Evolutionary conservation across 2,329 filamentous ascomycete species (phyloP).

Genomic region (Dactylellina cionopaga): DNA sequence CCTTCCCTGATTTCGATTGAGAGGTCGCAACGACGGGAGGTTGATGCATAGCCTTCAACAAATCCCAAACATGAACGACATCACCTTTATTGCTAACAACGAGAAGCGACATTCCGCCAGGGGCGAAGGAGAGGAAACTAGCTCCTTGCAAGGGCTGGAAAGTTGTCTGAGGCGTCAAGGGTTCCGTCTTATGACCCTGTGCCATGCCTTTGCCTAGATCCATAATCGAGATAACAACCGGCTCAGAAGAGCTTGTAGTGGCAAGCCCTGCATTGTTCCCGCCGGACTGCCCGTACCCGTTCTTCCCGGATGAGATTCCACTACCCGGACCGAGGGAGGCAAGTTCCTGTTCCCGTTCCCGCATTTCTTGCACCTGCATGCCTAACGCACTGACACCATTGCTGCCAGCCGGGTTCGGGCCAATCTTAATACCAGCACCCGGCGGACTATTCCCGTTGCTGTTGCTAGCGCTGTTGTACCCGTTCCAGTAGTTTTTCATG

Average conservation of each 20-base stretch:
- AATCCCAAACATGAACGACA: constrained; percentile 81
- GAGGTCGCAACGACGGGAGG: constrained; percentile 63
- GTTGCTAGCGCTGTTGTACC: constrained; percentile 61
- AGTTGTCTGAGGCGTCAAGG: constrained; percentile 70
- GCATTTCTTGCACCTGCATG: constrained; percentile 53
- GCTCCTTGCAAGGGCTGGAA: constrained; percentile 78
- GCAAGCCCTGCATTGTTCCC: constrained; percentile 61
- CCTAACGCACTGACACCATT: constrained; percentile 49
- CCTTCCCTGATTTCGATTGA: constrained; percentile 52
- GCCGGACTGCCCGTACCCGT: constrained; percentile 34
- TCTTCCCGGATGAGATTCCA: constrained; percentile 45
- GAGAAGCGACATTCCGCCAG: constrained; percentile 77
- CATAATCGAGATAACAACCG: constrained; percentile 77
- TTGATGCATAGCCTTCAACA: constrained; percentile 65
- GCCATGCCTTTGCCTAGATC: constrained; percentile 70
- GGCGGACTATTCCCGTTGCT: constrained; percentile 45
- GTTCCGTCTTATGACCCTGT: constrained; percentile 65
- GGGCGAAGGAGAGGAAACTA: constrained; percentile 82
- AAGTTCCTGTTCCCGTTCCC: constrained; percentile 50
- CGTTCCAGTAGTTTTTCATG: constrained; percentile 84
- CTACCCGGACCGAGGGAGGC: constrained; percentile 49
- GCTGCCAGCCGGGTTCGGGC: constrained; percentile 43
- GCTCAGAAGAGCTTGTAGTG: constrained; percentile 68
- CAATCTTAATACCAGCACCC: constrained; percentile 46
- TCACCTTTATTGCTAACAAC: constrained; percentile 86